Conservation (phyloP, 1,139 yeast genomes). For the Yamadazyma kanchanaburiensis region DNA sequence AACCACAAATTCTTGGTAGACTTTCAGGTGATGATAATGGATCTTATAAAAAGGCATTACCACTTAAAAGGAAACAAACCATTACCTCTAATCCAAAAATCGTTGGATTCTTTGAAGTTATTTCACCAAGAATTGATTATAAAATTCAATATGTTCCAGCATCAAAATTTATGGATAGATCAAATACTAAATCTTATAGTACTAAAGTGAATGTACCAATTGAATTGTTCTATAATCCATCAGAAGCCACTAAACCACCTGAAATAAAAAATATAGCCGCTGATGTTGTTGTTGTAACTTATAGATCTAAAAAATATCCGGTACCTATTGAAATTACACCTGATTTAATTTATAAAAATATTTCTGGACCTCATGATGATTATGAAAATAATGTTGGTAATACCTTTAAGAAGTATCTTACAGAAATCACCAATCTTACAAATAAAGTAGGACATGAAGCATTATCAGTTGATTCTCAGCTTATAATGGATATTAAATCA, state of each 20-base stretch:
- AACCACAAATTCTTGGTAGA: no score
- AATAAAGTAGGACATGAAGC: conserved; percentile 30
- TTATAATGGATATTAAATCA: conserved; percentile 37
- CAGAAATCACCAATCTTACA: conserved; percentile 25
- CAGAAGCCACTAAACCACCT: conserved; percentile 15
- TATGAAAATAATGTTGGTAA: conserved; percentile 35
- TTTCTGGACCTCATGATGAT: conserved; percentile 21
- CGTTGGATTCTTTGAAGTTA: conserved; percentile 31
- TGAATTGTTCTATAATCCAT: conserved; percentile 27
- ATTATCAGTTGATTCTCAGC: conserved; percentile 32
- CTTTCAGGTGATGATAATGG: not conserved
- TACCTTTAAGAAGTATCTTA: conserved; percentile 29
- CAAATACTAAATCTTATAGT: conserved; percentile 7
- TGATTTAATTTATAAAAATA: conserved; percentile 34
- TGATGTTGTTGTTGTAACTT: conserved; percentile 37
- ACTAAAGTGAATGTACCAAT: conserved; percentile 32
- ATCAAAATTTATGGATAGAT: conserved; percentile 12
- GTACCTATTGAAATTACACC: conserved; percentile 43
- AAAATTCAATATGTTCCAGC: conserved; percentile 34
- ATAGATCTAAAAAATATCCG: conserved; percentile 34
- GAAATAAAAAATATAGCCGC: conserved; percentile 31
- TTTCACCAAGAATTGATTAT: conserved; percentile 33
- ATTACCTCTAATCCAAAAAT: conserved; percentile 35
- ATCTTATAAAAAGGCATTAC: conserved; percentile 8
- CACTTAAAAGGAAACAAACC: conserved; percentile 32